These are phyloP conservation scores for Penicillium egyptiacum DNA, from an alignment of 495 filamentous ascomycete species.

Conservation along the genomic window DNA sequence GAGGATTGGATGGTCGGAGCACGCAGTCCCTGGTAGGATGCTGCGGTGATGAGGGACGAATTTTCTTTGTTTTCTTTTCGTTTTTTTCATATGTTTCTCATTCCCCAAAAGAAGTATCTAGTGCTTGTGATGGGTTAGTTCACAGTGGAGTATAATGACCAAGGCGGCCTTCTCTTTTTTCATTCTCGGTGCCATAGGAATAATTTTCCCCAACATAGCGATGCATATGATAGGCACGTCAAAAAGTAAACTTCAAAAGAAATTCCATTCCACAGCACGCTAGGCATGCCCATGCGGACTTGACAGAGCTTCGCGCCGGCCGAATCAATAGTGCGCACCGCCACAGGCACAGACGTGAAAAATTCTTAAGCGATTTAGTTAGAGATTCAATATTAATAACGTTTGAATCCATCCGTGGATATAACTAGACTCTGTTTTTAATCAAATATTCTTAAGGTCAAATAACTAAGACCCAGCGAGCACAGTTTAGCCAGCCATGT, in stretches of 20 bases:
- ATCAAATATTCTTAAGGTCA: no score
- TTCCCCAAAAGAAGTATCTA: background rate
- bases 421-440: no score
- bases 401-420: no score
- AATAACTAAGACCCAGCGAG: no score
- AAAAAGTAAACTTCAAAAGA: background rate
- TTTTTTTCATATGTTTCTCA: slow-evolving; percentile 7
- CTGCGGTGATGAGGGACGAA: slow-evolving; percentile 28
- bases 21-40: slow-evolving; percentile 50
- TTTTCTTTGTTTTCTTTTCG: slow-evolving; percentile 23
- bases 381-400: background rate
- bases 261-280: no score
- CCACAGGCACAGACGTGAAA: slow-evolving; percentile 32
- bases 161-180: slow-evolving; percentile 3
- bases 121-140: background rate
- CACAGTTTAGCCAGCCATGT: no score
- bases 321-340: slow-evolving; percentile 34
- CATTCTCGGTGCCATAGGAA: background rate
- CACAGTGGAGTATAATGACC: slow-evolving; percentile 2
- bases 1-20: slow-evolving; percentile 93
- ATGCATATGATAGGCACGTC: background rate
- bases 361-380: slow-evolving; percentile 18
- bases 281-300: background rate
- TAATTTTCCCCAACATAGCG: background rate
- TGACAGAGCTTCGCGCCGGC: slow-evolving; percentile 25